phyloP scores from a whole-genome alignment of 2,329 filamentous ascomycete genomes.

The Paradendryphiella salina region DNA sequence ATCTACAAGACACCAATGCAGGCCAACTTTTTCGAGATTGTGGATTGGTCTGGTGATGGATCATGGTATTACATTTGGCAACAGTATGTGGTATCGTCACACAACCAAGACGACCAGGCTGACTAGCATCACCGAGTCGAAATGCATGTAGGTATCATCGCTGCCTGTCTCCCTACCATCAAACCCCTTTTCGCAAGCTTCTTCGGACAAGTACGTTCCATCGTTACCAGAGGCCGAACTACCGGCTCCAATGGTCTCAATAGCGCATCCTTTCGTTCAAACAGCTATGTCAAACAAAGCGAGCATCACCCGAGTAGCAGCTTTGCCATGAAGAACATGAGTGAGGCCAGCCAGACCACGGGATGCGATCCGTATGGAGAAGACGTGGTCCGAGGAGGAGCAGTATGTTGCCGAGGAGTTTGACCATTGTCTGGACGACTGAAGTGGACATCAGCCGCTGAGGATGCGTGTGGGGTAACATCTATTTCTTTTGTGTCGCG shows the following conservation, averaged over 20 bases:
- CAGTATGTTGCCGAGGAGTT: slow-evolving; percentile 5
- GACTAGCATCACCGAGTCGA: slow-evolving; percentile 28
- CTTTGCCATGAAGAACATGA: slow-evolving; percentile 21
- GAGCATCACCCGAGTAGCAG: slow-evolving; percentile 3
- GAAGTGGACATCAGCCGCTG: slow-evolving; percentile 22
- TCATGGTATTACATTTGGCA: slow-evolving; percentile 36
- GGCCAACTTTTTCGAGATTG: slow-evolving; percentile 37
- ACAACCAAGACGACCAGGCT: neutral
- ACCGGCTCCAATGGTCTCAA: slow-evolving; percentile 15
- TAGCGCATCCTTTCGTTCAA: slow-evolving; percentile 20
- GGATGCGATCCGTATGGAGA: slow-evolving; percentile 17
- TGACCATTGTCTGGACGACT: slow-evolving; percentile 26
- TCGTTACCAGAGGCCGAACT: slow-evolving; percentile 23
- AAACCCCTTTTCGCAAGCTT: slow-evolving; percentile 34
- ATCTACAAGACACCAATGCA: slow-evolving; percentile 32
- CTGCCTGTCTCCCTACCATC: slow-evolving; percentile 36
- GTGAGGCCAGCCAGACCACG: slow-evolving; percentile 7
- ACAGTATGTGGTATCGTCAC: slow-evolving; percentile 14
- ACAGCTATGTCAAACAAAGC: slow-evolving; percentile 23
- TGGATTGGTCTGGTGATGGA: slow-evolving; percentile 30
- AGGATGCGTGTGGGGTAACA: neutral
- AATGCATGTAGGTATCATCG: slow-evolving; percentile 39
- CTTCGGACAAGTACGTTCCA: slow-evolving; percentile 26
- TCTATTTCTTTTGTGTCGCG: neutral
- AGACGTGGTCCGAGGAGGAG: slow-evolving; percentile 18